Conservation (phyloP, 768 basidiomycete genomes). For the Lactarius hatsudake region DNA sequence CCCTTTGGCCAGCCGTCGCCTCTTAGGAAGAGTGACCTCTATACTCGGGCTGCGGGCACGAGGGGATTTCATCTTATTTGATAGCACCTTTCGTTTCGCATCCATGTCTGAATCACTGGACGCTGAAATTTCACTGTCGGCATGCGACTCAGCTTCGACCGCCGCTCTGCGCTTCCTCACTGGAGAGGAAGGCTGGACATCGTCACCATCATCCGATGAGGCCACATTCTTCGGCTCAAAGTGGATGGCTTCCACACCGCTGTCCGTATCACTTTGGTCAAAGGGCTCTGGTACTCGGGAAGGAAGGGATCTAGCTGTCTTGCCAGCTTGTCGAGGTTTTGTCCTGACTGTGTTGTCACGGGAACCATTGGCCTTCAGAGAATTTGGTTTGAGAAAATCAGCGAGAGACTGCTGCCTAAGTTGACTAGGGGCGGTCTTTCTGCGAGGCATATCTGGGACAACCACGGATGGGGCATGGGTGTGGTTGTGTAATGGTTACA, state of each 20-base stretch:
- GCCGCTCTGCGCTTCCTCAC: conserved; percentile 27
- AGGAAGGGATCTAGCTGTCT: not conserved
- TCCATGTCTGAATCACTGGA: conserved; percentile 13
- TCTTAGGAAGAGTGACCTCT: conserved; percentile 36
- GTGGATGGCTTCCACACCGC: conserved; percentile 50
- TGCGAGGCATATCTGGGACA: conserved; percentile 10
- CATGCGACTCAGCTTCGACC: conserved; percentile 9
- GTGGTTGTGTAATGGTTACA: not conserved
- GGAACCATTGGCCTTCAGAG: not conserved
- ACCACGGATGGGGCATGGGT: too few species aligned
- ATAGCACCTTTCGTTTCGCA: conserved; percentile 2
- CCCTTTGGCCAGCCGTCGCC: conserved; percentile 45
- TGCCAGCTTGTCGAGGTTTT: not conserved
- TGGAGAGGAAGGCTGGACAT: conserved; percentile 30
- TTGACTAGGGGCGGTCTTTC: conserved; percentile 1
- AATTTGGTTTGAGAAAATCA: conserved; percentile 9
- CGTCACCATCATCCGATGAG: conserved; percentile 29
- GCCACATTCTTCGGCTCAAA: conserved; percentile 41
- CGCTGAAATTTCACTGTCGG: not conserved
- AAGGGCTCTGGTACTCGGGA: not conserved
- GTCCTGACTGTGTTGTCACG: not conserved
- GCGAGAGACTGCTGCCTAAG: conserved; percentile 14
- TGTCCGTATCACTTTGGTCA: conserved; percentile 23
- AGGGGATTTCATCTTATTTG: not conserved
- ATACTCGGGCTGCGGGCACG: conserved; percentile 35